A percentile compares a stretch with the other conserved stretches of the same genome.
Evolutionary conservation across 768 basidiomycete species (phyloP).

Genomic region (Termitomyces sp.): DNA sequence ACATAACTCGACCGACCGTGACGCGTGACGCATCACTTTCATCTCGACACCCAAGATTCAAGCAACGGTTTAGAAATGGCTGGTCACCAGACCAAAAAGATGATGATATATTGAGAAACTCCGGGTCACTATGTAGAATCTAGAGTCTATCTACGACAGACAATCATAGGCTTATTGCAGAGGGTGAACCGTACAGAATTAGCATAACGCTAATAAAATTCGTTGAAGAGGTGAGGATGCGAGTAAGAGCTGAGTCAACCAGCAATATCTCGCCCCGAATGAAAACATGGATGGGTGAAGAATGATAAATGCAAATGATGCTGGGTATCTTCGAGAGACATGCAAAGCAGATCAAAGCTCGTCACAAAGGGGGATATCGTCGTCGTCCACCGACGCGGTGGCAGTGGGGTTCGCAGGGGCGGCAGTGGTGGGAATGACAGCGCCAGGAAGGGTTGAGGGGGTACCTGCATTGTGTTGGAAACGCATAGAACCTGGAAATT

Average conservation of each 20-base stretch:
- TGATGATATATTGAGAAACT: slow-evolving; percentile 10
- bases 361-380: slow-evolving; percentile 52
- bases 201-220: slow-evolving; percentile 1
- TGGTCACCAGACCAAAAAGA: slow-evolving; percentile 8
- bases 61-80: no score
- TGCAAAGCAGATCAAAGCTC: slow-evolving; percentile 33
- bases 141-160: slow-evolving; percentile 15
- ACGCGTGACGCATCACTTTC: no score
- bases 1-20: no score
- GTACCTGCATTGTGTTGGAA: slow-evolving; percentile 37
- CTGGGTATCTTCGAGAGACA: slow-evolving; percentile 10
- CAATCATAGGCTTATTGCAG: background rate
- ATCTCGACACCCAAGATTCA: no score
- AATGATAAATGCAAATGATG: slow-evolving; percentile 5
- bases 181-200: slow-evolving; percentile 1
- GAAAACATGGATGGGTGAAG: background rate
- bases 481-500: slow-evolving; percentile 50
- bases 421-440: slow-evolving; percentile 33
- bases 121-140: slow-evolving; percentile 6
- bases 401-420: slow-evolving; percentile 23
- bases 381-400: slow-evolving; percentile 27
- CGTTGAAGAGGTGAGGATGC: background rate
- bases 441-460: slow-evolving; percentile 34
- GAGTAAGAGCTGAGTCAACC: slow-evolving; percentile 20
- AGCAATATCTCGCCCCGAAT: slow-evolving; percentile 16